These are phyloP conservation scores for Trametes villosa DNA, from an alignment of 768 basidiomycete species.

Conservation along the genomic window DNA sequence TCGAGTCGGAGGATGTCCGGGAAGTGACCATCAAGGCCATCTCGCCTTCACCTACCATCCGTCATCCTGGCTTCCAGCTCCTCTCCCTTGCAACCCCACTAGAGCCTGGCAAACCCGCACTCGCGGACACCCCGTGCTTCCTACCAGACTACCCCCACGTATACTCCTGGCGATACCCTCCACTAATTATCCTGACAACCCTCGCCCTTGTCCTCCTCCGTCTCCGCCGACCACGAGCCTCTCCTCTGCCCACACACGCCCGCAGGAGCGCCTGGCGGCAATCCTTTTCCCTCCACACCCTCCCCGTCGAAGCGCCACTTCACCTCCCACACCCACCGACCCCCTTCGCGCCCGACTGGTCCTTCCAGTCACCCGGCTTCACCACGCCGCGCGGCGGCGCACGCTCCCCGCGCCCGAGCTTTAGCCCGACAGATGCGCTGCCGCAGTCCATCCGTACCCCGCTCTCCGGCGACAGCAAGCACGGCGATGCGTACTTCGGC, in stretches of 20 bases:
- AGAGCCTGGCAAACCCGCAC: slow-evolving; percentile 40
- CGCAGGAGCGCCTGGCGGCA: slow-evolving; percentile 8
- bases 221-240: slow-evolving; percentile 27
- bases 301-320: slow-evolving; percentile 14
- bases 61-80: slow-evolving; percentile 82
- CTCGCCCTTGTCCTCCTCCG: slow-evolving; percentile 52
- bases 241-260: slow-evolving; percentile 8
- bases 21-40: slow-evolving; percentile 92
- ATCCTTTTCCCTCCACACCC: slow-evolving; percentile 20
- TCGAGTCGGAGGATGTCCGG: slow-evolving; percentile 43
- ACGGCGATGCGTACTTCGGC: not conserved
- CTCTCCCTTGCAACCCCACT: slow-evolving; percentile 62
- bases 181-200: slow-evolving; percentile 59
- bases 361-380: slow-evolving; percentile 18
- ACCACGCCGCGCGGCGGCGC: slow-evolving; percentile 1
- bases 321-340: slow-evolving; percentile 15
- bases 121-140: slow-evolving; percentile 71
- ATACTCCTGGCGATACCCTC: slow-evolving; percentile 66
- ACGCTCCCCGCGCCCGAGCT: slow-evolving; percentile 20
- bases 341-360: slow-evolving; percentile 24
- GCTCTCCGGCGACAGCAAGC: not conserved
- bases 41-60: slow-evolving; percentile 73
- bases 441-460: slow-evolving; percentile 12
- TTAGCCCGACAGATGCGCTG: slow-evolving; percentile 20
- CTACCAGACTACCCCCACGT: slow-evolving; percentile 75